Conservation (phyloP, 2,329 filamentous ascomycete species). For the Beauveria pseudobassiana region DNA sequence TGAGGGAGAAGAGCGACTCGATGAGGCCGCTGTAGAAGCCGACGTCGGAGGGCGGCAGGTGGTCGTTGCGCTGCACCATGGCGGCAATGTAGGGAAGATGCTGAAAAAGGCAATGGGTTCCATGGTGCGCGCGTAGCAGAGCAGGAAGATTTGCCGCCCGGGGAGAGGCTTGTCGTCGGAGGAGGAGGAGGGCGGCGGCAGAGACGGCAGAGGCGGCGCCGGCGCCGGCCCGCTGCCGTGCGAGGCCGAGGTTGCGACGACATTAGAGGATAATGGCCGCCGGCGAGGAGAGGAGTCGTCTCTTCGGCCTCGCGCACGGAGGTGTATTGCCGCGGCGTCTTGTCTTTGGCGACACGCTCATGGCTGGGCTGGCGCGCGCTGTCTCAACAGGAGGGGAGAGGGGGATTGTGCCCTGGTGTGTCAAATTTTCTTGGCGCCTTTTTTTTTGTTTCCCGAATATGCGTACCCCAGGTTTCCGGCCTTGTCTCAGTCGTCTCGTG, state of each 20-base stretch:
- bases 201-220: neutral
- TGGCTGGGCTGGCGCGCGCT: neutral
- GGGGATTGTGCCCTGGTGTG: no score
- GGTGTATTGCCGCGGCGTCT: neutral
- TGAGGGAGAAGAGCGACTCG: conserved; percentile 64
- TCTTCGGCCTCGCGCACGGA: neutral
- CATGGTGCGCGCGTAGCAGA: conserved; percentile 65
- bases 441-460: neutral
- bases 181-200: no score
- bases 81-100: conserved; percentile 76
- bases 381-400: no score
- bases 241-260: neutral
- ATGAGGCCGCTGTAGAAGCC: conserved; percentile 77
- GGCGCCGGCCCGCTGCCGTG: neutral
- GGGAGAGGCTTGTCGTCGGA: conserved; percentile 40
- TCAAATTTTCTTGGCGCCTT: neutral
- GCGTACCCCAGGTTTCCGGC: no score
- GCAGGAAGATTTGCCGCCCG: conserved; percentile 58
- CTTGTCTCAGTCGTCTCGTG: no score
- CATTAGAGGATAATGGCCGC: neutral
- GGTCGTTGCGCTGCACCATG: conserved; percentile 64
- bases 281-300: neutral
- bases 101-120: conserved; percentile 79
- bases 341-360: neutral
- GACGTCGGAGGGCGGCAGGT: conserved; percentile 55